Conservation (phyloP, 805 yeast genomes). For the Lipomyces anomalus region DNA sequence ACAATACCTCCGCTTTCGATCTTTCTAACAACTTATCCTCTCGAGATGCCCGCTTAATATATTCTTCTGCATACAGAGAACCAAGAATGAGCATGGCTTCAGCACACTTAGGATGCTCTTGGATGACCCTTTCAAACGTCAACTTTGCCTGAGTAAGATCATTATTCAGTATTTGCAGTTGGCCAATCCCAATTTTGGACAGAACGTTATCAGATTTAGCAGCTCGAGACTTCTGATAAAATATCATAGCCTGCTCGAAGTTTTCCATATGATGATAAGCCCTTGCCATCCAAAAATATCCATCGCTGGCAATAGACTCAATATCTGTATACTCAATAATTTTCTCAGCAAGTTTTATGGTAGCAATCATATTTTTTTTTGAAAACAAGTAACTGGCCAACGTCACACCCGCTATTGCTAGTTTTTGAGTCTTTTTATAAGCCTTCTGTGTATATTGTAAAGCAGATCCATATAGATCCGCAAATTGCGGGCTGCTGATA, state of each 20-base stretch:
- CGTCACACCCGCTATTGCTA: conserved; percentile 53
- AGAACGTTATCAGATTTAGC: conserved; percentile 54
- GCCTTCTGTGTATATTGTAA: conserved; percentile 42
- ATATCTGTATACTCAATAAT: conserved; percentile 40
- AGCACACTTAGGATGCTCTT: conserved; percentile 58
- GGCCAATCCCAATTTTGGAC: conserved; percentile 79
- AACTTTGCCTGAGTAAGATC: conserved; percentile 77
- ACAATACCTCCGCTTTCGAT: conserved; percentile 52
- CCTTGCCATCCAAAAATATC: conserved; percentile 82
- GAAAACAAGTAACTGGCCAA: conserved; percentile 70
- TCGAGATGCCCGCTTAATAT: conserved; percentile 35
- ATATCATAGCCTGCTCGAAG: conserved; percentile 61
- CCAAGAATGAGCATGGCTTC: conserved; percentile 73
- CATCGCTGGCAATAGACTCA: conserved; percentile 50
- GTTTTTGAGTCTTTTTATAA: conserved; percentile 40
- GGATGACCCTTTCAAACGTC: conserved; percentile 70
- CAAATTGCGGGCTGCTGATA: conserved; percentile 54
- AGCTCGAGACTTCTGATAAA: conserved; percentile 66
- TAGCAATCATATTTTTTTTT: conserved; percentile 52
- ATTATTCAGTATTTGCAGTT: conserved; percentile 70
- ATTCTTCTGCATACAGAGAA: conserved; percentile 49
- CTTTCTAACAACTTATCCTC: conserved; percentile 28
- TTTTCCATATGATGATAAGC: conserved; percentile 57
- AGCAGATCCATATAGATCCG: conserved; percentile 52
- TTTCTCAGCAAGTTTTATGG: conserved; percentile 50